phyloP scores from a whole-genome alignment of 2,329 filamentous ascomycete genomes.

The Pseudopithomyces maydicus region DNA sequence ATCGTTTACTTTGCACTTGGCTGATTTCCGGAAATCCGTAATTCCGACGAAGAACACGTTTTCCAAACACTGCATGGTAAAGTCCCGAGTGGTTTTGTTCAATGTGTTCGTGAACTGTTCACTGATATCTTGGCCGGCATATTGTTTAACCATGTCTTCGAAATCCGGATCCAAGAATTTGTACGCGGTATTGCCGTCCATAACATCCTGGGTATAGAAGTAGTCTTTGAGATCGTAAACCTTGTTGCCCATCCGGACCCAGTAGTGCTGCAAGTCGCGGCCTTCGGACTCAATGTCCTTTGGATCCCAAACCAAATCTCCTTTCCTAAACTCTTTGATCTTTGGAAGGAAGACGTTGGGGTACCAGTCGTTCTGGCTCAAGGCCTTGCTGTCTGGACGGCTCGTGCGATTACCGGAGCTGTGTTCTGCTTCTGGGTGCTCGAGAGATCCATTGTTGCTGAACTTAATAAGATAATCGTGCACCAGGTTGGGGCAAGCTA shows the following conservation, averaged over 20 bases:
- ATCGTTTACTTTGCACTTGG: slow-evolving; percentile 85
- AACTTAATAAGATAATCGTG: slow-evolving; percentile 62
- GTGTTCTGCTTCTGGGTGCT: slow-evolving; percentile 66
- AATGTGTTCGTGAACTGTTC: slow-evolving; percentile 64
- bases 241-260: slow-evolving; percentile 76
- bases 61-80: slow-evolving; percentile 80
- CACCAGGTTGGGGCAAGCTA: slow-evolving; percentile 77
- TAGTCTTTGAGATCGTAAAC: slow-evolving; percentile 95
- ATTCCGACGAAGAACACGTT: slow-evolving; percentile 83
- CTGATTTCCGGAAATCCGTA: slow-evolving; percentile 78
- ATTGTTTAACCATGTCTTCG: slow-evolving; percentile 70
- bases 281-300: slow-evolving; percentile 68
- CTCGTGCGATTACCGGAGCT: slow-evolving; percentile 67
- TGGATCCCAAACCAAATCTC: slow-evolving; percentile 75
- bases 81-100: slow-evolving; percentile 59
- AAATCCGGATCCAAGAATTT: slow-evolving; percentile 74
- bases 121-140: slow-evolving; percentile 81
- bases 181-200: slow-evolving; percentile 63
- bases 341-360: slow-evolving; percentile 71
- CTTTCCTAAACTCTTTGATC: slow-evolving; percentile 87
- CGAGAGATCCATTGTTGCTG: slow-evolving; percentile 67
- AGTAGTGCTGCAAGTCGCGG: slow-evolving; percentile 68
- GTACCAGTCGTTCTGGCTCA: slow-evolving; percentile 79
- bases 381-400: slow-evolving; percentile 57
- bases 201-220: slow-evolving; percentile 73